A percentile compares a stretch with the other conserved stretches of the same genome.
phyloP scores from a whole-genome alignment of 2,329 filamentous ascomycete genomes.

The Ceratocystis ficicola region DNA sequence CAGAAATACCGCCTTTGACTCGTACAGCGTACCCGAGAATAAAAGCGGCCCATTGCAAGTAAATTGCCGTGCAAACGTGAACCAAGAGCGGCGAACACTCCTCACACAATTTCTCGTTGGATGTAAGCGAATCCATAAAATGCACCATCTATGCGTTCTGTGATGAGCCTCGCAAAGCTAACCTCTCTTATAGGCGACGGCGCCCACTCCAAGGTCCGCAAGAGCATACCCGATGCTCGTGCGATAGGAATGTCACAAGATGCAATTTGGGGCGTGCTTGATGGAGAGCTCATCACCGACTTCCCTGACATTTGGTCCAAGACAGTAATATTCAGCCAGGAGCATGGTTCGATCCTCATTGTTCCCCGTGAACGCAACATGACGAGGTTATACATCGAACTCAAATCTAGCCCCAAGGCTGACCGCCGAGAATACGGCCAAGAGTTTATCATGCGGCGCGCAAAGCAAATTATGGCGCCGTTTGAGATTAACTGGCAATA shows the following conservation, averaged over 20 bases:
- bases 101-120: conserved; percentile 54
- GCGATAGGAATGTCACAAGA: conserved; percentile 44
- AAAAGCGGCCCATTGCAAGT: conserved; percentile 37
- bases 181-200: conserved; percentile 45
- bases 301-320: conserved; percentile 69
- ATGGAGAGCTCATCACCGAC: conserved; percentile 57
- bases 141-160: no score
- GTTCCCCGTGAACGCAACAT: conserved; percentile 62
- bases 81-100: conserved; percentile 39
- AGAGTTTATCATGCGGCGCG: conserved; percentile 58
- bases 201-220: conserved; percentile 57
- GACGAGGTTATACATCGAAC: conserved; percentile 50
- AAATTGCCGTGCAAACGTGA: conserved; percentile 41
- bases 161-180: not conserved
- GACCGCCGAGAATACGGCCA: conserved; percentile 39
- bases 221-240: conserved; percentile 46
- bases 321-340: conserved; percentile 54
- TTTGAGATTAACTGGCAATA: conserved; percentile 47
- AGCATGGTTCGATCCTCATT: conserved; percentile 58
- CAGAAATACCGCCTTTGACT: conserved; percentile 52
- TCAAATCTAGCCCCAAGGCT: conserved; percentile 36
- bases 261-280: conserved; percentile 57
- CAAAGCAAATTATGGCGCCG: conserved; percentile 47
- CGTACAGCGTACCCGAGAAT: conserved; percentile 39
- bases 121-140: conserved; percentile 35